These are phyloP conservation scores for Citrus unshiu DNA, from an alignment of 345 rosid genomes.

Conservation along the genomic window DNA sequence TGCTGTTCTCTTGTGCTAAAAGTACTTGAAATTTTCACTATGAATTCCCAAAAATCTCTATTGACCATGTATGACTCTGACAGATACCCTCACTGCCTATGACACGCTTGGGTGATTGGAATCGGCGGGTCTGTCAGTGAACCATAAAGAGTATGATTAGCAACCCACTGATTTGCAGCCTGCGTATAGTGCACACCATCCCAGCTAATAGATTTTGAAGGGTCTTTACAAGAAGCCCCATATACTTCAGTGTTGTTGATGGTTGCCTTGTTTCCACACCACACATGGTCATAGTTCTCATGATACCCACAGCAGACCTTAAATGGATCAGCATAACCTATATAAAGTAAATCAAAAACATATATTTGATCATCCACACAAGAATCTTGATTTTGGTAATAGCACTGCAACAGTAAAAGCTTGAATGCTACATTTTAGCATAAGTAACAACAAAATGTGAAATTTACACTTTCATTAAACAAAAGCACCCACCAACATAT, in stretches of 20 bases:
- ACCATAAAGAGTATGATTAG: slow-evolving; percentile 57
- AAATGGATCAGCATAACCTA: slow-evolving; percentile 53
- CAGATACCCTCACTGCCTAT: slow-evolving; percentile 20
- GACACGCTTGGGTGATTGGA: slow-evolving; percentile 64
- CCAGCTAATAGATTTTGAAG: slow-evolving; percentile 43
- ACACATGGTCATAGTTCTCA: slow-evolving; percentile 44
- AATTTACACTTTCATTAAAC: not conserved
- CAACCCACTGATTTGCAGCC: slow-evolving; percentile 68
- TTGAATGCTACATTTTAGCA: not conserved
- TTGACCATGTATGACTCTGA: not conserved
- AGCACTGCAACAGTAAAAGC: not conserved
- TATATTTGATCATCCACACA: not conserved
- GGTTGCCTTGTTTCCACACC: slow-evolving; percentile 45
- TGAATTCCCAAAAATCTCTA: not conserved
- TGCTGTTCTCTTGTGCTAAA: not conserved
- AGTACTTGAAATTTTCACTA: not conserved
- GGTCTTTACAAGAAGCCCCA: slow-evolving; percentile 50
- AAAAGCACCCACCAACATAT: not conserved
- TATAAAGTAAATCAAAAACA: not conserved
- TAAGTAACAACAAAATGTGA: not conserved
- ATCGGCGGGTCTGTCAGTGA: slow-evolving; percentile 56
- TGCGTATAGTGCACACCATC: slow-evolving; percentile 58
- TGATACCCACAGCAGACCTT: slow-evolving; percentile 64
- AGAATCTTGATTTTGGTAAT: not conserved
- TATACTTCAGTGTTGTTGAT: slow-evolving; percentile 38